Base-by-base conservation (phyloP, 176 grass and related monocot genomes). In the Miscanthus lutarioriparius region DNA sequence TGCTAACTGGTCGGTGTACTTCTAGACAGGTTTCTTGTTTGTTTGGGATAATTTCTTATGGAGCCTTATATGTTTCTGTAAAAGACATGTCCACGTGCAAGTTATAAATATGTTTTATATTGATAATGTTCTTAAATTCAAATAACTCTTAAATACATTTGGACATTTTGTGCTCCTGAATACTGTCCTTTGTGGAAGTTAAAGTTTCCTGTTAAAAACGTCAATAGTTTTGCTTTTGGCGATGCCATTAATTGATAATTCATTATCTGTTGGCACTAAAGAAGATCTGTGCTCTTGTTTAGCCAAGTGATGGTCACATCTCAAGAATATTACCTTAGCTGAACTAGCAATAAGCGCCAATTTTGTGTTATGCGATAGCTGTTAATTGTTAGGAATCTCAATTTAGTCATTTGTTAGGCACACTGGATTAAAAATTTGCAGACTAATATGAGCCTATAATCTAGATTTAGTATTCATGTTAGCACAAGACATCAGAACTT, bases 401-500 rank as follows among this genome's bases (percentile, higher is more conserved):
- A 81, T 26, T 39, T 41, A 80, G n/a, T 32, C 11, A 51, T 41
- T 75, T 76, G 39, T 40, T 35, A 64, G 71, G 27, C 61, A 49
- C 27, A 43, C 15, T 38, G 70, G 30, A 14, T 79, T 79, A 38
- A 59, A 30, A 30, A 45, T 35, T 64, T 64, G 16, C 40, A 51
- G 38, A 37, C 38, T 47, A 25, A 40, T 53, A 5, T 17, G 13
- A 17, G 61, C 36, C 11, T n/a, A 32, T 61, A 43, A 30, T 44
- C 45, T 69, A 27, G 14, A 77, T 69, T 71, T 48, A 72, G 37
- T 78, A 27, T 20, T 16, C 9, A 2, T 43, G 8, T 44, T 78
- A 10, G 11, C 39, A 37, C 39, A 47, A 65, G 37, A 6, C 25
- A 65, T 47, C 20, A 70, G 22, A 70, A 12, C 10, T 70, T 48